A percentile compares a stretch with the other conserved stretches of the same genome.
phyloP scores from a whole-genome alignment of 257 asterid genomes.

The Nicotiana noctiflora region DNA sequence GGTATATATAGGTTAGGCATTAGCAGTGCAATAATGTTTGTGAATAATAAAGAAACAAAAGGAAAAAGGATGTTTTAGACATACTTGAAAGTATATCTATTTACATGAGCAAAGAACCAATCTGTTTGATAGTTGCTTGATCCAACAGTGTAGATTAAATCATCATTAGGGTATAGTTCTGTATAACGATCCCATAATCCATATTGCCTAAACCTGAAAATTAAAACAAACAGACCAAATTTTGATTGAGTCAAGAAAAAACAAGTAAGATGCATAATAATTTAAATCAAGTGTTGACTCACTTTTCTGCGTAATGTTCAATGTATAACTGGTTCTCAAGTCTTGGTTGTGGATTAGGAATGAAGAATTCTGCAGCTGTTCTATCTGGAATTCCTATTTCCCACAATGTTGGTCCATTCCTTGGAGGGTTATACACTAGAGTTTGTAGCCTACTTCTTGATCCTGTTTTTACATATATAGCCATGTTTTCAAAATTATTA shows the following conservation, averaged over 20 bases:
- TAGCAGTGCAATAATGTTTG: background rate
- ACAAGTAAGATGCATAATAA: background rate
- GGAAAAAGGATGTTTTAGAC: background rate
- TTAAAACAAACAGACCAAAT: too few species aligned
- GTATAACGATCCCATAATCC: constrained; percentile 51
- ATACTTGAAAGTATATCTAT: constrained; percentile 22
- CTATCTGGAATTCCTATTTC: constrained; percentile 70
- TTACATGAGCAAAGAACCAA: constrained; percentile 59
- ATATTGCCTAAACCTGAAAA: constrained; percentile 45
- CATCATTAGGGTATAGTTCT: constrained; percentile 29
- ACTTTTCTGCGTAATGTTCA: background rate
- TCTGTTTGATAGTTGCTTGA: constrained; percentile 37
- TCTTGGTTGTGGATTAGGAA: constrained; percentile 33
- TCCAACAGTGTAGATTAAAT: constrained; percentile 45
- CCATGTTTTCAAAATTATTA: too few species aligned
- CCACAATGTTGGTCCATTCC: constrained; percentile 58
- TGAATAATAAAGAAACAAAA: background rate
- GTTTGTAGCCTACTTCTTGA: constrained; percentile 10
- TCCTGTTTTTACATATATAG: constrained; percentile 16
- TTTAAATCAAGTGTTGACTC: background rate
- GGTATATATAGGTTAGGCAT: too few species aligned
- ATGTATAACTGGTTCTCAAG: constrained; percentile 23
- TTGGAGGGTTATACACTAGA: constrained; percentile 43
- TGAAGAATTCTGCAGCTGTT: constrained; percentile 53
- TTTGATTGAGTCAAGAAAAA: background rate